Base-by-base conservation (phyloP, 371 early-diverging fungal genomes). In the Mucor saturninus region DNA sequence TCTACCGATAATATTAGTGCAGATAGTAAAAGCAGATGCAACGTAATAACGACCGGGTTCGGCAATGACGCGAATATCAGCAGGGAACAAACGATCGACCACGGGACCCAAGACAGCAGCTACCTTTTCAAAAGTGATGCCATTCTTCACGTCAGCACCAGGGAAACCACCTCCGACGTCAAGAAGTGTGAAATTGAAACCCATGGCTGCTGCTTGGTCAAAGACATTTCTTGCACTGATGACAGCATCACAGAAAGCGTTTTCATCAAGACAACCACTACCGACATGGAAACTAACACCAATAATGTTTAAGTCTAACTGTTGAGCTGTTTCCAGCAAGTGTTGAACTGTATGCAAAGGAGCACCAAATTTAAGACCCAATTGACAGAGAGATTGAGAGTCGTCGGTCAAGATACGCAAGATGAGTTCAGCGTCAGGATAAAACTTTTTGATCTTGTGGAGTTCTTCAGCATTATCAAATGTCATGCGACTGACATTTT, bases 101-200 rank as follows among this genome's bases (percentile, higher is more conserved):
- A 91, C 89, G 30, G 90, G 86, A 51, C 89, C 83, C 39, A 98
- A 83, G 43, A 91, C 83, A 52, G 82, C 75, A n/a, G 96, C 97
- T 13, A 97, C 89, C 62, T 91, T 86, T 64, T 85, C 86, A 76
- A 98, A 96, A 9, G 91, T 90, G 65, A 94, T 82, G 10, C 90
- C 89, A 61, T 87, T 79, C 53, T 83, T 76, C 52, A 89, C 86
- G 75, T 88, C 81, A 49, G 89, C 86, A 51, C 95, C 93, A n/a
- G 99, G 97, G 84, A 97, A 98, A 3, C 99, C 99, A 60, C 99
- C 99, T 50, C 99, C 99, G 58, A 98, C 88, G 70, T 98, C 99
- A 56, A 98, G 85, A 42, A 98, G 71, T 54, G 73, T 73, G 64
- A 97, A 85, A 26, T 90, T 74, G 68, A 86, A 94, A 4, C 97